A percentile compares a stretch with the other conserved stretches of the same genome.
These are phyloP conservation scores for Leucosporidium creatinivorum DNA, from an alignment of 768 basidiomycete genomes.

Conservation along the genomic window DNA sequence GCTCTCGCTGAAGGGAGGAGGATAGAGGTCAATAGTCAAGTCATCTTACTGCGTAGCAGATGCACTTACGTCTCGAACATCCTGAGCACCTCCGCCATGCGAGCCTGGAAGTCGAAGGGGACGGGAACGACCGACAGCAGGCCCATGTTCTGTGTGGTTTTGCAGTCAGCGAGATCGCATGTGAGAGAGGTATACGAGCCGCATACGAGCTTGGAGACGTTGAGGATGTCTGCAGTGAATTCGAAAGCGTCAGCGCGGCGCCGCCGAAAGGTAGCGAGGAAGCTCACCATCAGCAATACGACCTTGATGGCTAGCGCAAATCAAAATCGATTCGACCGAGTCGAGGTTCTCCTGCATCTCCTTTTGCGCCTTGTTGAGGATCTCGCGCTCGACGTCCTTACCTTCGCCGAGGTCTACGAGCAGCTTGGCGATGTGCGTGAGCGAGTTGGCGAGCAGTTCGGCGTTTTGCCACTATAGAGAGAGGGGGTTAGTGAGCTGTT, in stretches of 20 bases:
- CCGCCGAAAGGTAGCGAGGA: neutral
- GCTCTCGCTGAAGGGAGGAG: conserved; percentile 8
- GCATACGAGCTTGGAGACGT: conserved; percentile 20
- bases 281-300: conserved; percentile 26
- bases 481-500: no score
- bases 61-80: conserved; percentile 19
- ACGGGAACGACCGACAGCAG: conserved; percentile 13
- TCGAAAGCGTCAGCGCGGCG: no score
- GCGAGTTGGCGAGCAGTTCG: conserved; percentile 22
- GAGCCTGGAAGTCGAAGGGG: conserved; percentile 6
- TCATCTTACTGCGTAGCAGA: no score
- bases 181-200: no score
- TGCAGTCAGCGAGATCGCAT: neutral
- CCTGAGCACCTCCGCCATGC: conserved; percentile 16
- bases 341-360: conserved; percentile 31
- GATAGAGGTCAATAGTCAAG: no score
- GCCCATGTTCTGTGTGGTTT: conserved; percentile 8
- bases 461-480: conserved; percentile 27
- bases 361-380: neutral
- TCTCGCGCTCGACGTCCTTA: neutral
- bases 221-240: neutral
- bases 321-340: conserved; percentile 26
- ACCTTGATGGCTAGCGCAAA: conserved; percentile 26
- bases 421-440: conserved; percentile 16
- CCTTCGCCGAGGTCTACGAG: conserved; percentile 10